phyloP scores from a whole-genome alignment of 1,284 basidiomycete species.

The Anthracocystis setariae region DNA sequence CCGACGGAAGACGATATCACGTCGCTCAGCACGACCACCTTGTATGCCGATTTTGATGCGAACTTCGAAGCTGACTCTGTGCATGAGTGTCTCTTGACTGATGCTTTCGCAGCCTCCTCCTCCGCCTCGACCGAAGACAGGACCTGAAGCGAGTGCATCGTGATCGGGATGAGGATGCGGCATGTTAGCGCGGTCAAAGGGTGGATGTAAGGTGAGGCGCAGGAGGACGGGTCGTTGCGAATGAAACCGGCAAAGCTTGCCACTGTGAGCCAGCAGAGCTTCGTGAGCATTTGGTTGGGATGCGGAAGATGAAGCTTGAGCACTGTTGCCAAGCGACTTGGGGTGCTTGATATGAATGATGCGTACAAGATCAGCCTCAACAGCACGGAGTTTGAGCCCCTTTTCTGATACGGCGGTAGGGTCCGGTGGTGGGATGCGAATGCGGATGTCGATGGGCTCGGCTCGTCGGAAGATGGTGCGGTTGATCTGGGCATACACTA shows the following conservation, averaged over 20 bases:
- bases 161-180: conserved; percentile 64
- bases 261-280: conserved; percentile 58
- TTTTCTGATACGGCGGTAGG: conserved; percentile 46
- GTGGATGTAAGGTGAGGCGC: conserved; percentile 58
- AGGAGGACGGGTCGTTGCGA: conserved; percentile 55
- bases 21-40: conserved; percentile 38
- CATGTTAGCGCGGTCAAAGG: conserved; percentile 59
- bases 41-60: conserved; percentile 55
- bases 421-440: conserved; percentile 61
- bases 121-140: conserved; percentile 54
- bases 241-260: conserved; percentile 65
- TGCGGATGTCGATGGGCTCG: conserved; percentile 60
- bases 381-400: conserved; percentile 54
- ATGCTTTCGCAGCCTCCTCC: conserved; percentile 64
- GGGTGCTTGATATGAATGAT: conserved; percentile 50
- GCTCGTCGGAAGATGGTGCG: conserved; percentile 62
- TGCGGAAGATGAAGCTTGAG: not conserved
- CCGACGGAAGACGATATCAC: conserved; percentile 50
- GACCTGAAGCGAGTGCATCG: conserved; percentile 54
- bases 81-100: conserved; percentile 63
- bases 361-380: conserved; percentile 60
- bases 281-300: conserved; percentile 26
- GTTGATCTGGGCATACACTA: conserved; percentile 55
- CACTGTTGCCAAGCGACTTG: not conserved
- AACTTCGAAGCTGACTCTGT: conserved; percentile 62